Conservation (phyloP, 345 rosid genomes). For the Arabis hirsuta region DNA sequence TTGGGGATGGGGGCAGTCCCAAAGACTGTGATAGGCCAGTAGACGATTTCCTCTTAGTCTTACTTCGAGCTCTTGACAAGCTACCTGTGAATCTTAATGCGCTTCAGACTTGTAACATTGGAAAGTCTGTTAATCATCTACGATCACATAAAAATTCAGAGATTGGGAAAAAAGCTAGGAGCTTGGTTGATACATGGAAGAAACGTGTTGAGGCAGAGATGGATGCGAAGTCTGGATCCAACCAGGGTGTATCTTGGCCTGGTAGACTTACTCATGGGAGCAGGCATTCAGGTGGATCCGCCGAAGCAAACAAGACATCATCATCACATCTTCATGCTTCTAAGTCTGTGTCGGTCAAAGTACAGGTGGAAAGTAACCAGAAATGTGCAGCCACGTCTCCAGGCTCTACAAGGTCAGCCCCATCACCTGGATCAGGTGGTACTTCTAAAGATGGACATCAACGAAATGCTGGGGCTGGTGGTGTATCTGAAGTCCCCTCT, state of each 20-base stretch:
- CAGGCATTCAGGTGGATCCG: constrained; percentile 59
- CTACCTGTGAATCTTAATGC: constrained; percentile 92
- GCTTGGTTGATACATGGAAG: constrained; percentile 96
- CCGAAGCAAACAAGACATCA: constrained; percentile 69
- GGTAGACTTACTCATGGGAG: constrained; percentile 68
- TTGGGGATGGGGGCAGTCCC: constrained; percentile 66
- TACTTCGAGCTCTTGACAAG: constrained; percentile 89
- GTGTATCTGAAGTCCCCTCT: constrained; percentile 51
- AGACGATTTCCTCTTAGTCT: constrained; percentile 74
- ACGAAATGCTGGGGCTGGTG: constrained; percentile 46
- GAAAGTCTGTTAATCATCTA: constrained; percentile 88
- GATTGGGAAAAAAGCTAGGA: constrained; percentile 87
- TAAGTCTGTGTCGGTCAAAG: constrained; percentile 61
- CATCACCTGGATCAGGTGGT: constrained; percentile 53
- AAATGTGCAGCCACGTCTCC: constrained; percentile 65
- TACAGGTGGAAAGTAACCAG: constrained; percentile 53
- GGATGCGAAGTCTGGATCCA: constrained; percentile 78
- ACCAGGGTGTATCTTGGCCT: constrained; percentile 67
- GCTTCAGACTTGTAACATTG: constrained; percentile 83
- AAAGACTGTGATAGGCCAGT: constrained; percentile 68
- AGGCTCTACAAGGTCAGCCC: constrained; percentile 55
- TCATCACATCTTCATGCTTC: constrained; percentile 60
- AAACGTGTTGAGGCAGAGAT: constrained; percentile 94
- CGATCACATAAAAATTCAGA: constrained; percentile 79
- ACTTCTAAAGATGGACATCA: constrained; percentile 60